Conservation (phyloP, 352 stramenopile genomes). For the Globisporangium sylvaticum region DNA sequence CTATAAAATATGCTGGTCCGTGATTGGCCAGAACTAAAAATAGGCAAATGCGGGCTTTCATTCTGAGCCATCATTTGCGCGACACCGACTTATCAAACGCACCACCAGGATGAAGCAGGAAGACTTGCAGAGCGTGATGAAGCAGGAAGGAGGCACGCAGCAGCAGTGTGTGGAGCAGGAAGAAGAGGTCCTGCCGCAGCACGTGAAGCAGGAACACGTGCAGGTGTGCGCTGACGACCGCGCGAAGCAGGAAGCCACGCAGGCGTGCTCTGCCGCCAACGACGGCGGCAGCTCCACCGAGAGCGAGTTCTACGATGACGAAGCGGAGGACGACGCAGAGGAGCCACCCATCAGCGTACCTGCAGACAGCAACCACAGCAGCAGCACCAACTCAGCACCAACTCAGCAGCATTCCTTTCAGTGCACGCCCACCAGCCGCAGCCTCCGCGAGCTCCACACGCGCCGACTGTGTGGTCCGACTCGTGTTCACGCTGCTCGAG, state of each 20-base stretch:
- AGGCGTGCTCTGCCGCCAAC: neutral
- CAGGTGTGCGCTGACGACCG: too few species aligned
- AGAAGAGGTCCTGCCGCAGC: too few species aligned
- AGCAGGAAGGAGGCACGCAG: too few species aligned
- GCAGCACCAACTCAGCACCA: neutral
- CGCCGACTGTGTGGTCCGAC: neutral
- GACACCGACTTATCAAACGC: too few species aligned
- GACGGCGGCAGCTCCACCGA: neutral
- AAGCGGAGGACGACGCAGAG: neutral
- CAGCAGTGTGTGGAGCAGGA: too few species aligned
- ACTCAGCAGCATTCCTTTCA: neutral
- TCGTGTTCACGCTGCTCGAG: neutral
- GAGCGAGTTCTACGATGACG: neutral
- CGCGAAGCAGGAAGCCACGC: neutral
- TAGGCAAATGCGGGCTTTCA: too few species aligned
- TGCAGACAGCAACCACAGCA: neutral
- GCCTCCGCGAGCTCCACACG: neutral
- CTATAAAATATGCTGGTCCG: too few species aligned
- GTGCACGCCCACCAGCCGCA: neutral
- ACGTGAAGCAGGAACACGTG: too few species aligned
- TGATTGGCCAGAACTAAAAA: too few species aligned
- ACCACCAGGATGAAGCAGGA: neutral
- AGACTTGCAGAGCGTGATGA: neutral
- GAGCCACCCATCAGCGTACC: neutral
- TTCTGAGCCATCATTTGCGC: too few species aligned